phyloP scores from a whole-genome alignment of 768 basidiomycete genomes.

The Leucocoprinus leucothites region DNA sequence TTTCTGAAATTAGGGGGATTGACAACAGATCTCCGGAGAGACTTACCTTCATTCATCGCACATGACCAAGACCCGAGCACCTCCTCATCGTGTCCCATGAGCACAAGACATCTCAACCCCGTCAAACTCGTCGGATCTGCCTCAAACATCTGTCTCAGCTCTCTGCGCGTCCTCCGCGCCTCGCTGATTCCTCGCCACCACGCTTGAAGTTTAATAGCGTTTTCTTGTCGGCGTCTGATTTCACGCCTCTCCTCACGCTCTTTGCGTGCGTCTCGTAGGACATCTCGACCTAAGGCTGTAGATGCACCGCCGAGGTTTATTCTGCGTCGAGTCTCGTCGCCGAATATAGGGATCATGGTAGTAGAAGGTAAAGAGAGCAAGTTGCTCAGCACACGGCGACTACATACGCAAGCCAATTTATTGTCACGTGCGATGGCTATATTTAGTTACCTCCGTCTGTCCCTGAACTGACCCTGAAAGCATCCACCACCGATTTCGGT shows the following conservation, averaged over 20 bases:
- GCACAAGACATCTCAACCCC: constrained; percentile 62
- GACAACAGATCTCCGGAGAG: background rate
- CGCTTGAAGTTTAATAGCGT: constrained; percentile 59
- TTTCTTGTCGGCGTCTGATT: constrained; percentile 52
- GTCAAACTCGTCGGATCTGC: constrained; percentile 49
- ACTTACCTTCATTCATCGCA: constrained; percentile 10
- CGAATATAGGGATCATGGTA: constrained; percentile 40
- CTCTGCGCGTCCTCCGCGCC: constrained; percentile 34
- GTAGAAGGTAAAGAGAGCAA: background rate
- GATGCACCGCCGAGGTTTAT: constrained; percentile 77
- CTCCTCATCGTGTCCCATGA: constrained; percentile 53
- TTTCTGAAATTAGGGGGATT: background rate
- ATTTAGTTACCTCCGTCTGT: no score
- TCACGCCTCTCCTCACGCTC: constrained; percentile 57
- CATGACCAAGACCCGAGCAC: constrained; percentile 42
- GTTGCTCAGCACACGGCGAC: background rate
- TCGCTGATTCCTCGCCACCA: constrained; percentile 62
- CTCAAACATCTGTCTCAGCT: constrained; percentile 50
- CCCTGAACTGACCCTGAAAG: no score
- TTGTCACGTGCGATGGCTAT: constrained; percentile 2
- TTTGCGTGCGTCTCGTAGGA: constrained; percentile 62
- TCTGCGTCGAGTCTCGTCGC: constrained; percentile 50
- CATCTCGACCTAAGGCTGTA: constrained; percentile 43
- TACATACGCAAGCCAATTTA: constrained; percentile 7
- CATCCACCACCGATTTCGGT: constrained; percentile 44